Percentiles rank a stretch among this genome's conserved stretches.
phyloP scores from a whole-genome alignment of 805 yeast genomes.

The Yarrowia deformans region DNA sequence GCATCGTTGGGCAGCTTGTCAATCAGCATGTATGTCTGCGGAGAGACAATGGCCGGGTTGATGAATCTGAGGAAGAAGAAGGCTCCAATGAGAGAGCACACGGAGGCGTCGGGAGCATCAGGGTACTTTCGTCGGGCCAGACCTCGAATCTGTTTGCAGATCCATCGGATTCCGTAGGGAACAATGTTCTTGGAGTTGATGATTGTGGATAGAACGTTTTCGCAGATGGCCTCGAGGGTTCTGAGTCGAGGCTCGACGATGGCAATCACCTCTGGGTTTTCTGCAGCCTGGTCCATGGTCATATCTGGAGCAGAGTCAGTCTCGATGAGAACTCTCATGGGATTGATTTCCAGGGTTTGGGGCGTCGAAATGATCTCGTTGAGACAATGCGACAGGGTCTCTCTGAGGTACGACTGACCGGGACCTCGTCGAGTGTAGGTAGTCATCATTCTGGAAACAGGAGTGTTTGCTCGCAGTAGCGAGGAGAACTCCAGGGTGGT shows the following conservation, averaged over 20 bases:
- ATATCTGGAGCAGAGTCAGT: constrained; percentile 42
- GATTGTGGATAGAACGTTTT: constrained; percentile 59
- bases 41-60: constrained; percentile 91
- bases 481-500: constrained; percentile 50
- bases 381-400: constrained; percentile 47
- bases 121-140: constrained; percentile 68
- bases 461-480: constrained; percentile 52
- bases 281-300: constrained; percentile 48
- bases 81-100: constrained; percentile 69
- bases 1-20: constrained; percentile 52
- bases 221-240: constrained; percentile 23
- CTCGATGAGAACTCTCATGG: constrained; percentile 49
- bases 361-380: constrained; percentile 46
- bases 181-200: constrained; percentile 61
- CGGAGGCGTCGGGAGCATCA: constrained; percentile 55
- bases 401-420: constrained; percentile 52
- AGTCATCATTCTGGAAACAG: constrained; percentile 54
- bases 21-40: constrained; percentile 63
- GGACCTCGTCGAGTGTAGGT: constrained; percentile 53
- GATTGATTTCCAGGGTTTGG: constrained; percentile 50
- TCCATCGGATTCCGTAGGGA: constrained; percentile 74
- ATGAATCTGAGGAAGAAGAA: constrained; percentile 80
- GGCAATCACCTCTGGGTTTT: constrained; percentile 48
- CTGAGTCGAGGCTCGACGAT: constrained; percentile 41
- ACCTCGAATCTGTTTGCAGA: constrained; percentile 69